phyloP scores from a whole-genome alignment of 352 stramenopile species.

The Thalassiosira mediterranea region DNA sequence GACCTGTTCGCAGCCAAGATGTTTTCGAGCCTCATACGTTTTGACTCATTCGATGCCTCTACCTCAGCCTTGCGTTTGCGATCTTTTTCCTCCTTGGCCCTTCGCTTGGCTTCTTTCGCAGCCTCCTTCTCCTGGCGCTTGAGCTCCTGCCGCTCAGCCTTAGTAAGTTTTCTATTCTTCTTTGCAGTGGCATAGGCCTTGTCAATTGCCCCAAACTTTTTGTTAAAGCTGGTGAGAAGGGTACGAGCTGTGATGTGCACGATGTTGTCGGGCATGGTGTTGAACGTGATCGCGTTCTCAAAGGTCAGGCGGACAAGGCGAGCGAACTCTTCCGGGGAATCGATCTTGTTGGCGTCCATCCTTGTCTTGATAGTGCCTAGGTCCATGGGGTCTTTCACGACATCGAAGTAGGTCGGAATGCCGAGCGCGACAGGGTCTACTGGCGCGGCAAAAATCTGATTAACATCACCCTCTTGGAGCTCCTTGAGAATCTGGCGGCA shows the following conservation, averaged over 20 bases:
- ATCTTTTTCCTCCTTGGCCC: constrained; percentile 63
- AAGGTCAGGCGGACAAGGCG: constrained; percentile 86
- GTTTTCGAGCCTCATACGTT: constrained; percentile 57
- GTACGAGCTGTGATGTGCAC: constrained; percentile 72
- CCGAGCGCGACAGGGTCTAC: constrained; percentile 77
- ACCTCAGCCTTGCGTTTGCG: constrained; percentile 56
- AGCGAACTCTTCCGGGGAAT: constrained; percentile 67
- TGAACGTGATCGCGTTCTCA: constrained; percentile 88
- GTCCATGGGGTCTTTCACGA: constrained; percentile 87
- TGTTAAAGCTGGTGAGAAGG: constrained; percentile 73
- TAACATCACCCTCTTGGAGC: constrained; percentile 66
- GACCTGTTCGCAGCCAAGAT: constrained; percentile 61
- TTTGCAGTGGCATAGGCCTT: constrained; percentile 53
- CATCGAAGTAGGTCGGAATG: constrained; percentile 83
- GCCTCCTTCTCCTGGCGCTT: constrained; percentile 54
- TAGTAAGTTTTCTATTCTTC: constrained; percentile 56
- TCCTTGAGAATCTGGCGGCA: constrained; percentile 71
- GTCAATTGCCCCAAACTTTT: constrained; percentile 78
- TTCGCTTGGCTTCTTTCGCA: constrained; percentile 53
- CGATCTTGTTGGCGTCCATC: constrained; percentile 75
- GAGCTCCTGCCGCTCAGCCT: constrained; percentile 56
- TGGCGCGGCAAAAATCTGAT: constrained; percentile 85
- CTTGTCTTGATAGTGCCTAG: constrained; percentile 82
- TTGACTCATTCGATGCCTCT: constrained; percentile 36
- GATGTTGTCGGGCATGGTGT: constrained; percentile 74